Base-by-base conservation (phyloP, 73 alveolate species). In the Effrenium voratum region DNA sequence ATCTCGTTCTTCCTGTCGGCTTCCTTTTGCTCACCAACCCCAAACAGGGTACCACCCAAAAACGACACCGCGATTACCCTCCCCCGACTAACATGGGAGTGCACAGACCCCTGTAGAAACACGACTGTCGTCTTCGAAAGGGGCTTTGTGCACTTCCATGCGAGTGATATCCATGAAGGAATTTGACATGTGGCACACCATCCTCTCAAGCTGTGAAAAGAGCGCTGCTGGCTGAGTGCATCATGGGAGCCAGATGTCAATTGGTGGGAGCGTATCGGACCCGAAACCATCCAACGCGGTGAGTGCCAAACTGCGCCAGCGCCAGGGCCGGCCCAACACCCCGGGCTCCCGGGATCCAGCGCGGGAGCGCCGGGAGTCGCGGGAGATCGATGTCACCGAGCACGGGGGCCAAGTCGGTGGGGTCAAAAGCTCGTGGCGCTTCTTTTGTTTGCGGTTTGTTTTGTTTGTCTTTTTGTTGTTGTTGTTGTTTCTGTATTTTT, bases 251-350 rank as follows among this genome's bases (percentile, higher is more conserved):
- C 44, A 32, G 4, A 34, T 32, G 44, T 26, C 26, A n/a, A 24
- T 70, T 44, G 81, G 24, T 26, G 46, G 34, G 34, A 46, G 81
- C 15, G 47, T 70, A 10, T 8, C 26, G 5, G 46, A 24, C 81
- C 15, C 12, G 47, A 46, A 28, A 32, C 81, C 24, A n/a, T 32
- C 47, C 47, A 44, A 32, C 47, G 47, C 16, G 30, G 34, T 22
- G 5, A 32, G 16, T 60, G 38, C 5, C 75, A 60, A 5, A 8
- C 75, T 60, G 75, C 16, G 36, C 1, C 75, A 82, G 73, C 75
- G 70, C 52, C 43, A 32, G 10, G 75, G 46, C 45, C 72, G 92
- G 52, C 92, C 92, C 32, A 82, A 72, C 52, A 82, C 92, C n/a
- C 92, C 92, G 1, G 75, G 49, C 50, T 47, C 75, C 92, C 28